These are phyloP conservation scores for Cladophialophora bantiana DNA, from an alignment of 2,329 filamentous ascomycete genomes.

Conservation along the genomic window DNA sequence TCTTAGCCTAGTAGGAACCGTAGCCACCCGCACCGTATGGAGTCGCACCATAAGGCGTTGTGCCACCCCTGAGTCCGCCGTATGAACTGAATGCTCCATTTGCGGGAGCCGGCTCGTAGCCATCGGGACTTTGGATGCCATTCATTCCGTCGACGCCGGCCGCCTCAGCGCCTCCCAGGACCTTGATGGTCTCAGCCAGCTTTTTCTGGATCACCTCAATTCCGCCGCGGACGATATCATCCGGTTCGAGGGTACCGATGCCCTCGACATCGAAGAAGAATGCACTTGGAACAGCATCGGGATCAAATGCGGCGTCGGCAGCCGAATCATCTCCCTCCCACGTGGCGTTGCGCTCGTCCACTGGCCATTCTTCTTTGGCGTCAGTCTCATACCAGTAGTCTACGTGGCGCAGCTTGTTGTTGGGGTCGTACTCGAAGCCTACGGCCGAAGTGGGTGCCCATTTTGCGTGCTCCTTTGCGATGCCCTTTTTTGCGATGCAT, in stretches of 20 bases:
- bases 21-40: slow-evolving; percentile 55
- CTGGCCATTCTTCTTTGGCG: slow-evolving; percentile 79
- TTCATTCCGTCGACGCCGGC: slow-evolving; percentile 52
- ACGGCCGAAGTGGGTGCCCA: slow-evolving; percentile 94
- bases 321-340: slow-evolving; percentile 83
- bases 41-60: slow-evolving; percentile 66
- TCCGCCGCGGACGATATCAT: slow-evolving; percentile 85
- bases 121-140: slow-evolving; percentile 60
- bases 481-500: slow-evolving; percentile 97
- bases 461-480: slow-evolving; percentile 98
- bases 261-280: slow-evolving; percentile 97
- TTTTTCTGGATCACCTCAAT: slow-evolving; percentile 91
- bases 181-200: slow-evolving; percentile 78
- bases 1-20: slow-evolving; percentile 26
- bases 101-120: slow-evolving; percentile 50
- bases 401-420: slow-evolving; percentile 91
- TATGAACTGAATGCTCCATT: slow-evolving; percentile 67
- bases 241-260: slow-evolving; percentile 84
- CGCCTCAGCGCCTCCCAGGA: slow-evolving; percentile 54
- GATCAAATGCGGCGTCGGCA: slow-evolving; percentile 88
- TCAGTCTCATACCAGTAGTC: slow-evolving; percentile 96
- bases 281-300: slow-evolving; percentile 78
- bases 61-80: slow-evolving; percentile 63
- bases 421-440: slow-evolving; percentile 96
- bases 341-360: slow-evolving; percentile 58